Evolutionary conservation across 768 basidiomycete genomes (phyloP), one percentile per base, ranked within the genome.

Genomic region (Russula sp.): DNA sequence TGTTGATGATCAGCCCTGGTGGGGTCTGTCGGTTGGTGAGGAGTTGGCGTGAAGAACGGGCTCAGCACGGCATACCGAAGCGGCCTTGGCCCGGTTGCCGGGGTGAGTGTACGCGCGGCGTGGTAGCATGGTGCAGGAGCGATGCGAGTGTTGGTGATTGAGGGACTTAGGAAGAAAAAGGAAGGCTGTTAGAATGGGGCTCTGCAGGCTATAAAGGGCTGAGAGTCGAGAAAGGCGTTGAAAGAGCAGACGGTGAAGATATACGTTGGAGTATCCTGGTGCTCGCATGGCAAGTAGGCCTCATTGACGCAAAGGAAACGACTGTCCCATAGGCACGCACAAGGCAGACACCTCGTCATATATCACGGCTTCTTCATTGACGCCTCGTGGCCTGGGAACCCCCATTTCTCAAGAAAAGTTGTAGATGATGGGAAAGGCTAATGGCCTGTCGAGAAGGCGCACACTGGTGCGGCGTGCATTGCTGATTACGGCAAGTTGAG

Each of bases 361-460:
- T 59, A 55, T 64, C 63, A 64, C 63, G 53, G 34, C 58, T 64
- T 64, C 63, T 54, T 58, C 42, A 64, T 55, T 55, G 58, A 34
- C 22, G 47, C 63, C 63, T 64, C 63, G 63, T 64, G 63, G 63
- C 58, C 32, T 44, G 58, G 20, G 58, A 50, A 35, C 53, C 63
- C 61, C 58, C 47, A 60, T 55, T 64, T 64, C 48, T 37, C 53
- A 42, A 60, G 63, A 44, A 51, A 54, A 35, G 32, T 34, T 18
- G 20, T 34, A n/a, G 63, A 59, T 48, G 63, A 55, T 59, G 63
- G 63, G 58, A 64, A 64, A 47, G 16, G 20, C 48, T 55, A 18
- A 50, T 11, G 31, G 40, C 39, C 58, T 44, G 54, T 59, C 50
- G 39, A 39, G 63, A 60, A 54, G 45, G 20, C 31, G 45, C 63